Evolutionary conservation across 2,329 filamentous ascomycete species (phyloP), one percentile per base, ranked within the genome.

Genomic region (Ascochyta lentis): DNA sequence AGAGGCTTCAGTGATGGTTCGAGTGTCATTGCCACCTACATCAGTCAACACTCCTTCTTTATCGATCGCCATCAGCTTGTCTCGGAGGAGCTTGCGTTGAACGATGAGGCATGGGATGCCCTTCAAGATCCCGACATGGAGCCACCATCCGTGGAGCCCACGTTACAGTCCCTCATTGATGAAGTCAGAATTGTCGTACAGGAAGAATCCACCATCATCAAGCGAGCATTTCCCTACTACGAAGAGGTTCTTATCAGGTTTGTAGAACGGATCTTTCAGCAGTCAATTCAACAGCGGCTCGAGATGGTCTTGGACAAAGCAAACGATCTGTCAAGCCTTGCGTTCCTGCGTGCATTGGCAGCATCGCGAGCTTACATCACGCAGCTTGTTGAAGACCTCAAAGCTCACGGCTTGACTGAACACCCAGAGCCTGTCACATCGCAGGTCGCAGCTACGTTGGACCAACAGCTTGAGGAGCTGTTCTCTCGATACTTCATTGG

Each of bases 1-100:
- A 85, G 95, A 72, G 95, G 98, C 77, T 99, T 99, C 82, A 96
- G 94, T 74, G 92, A 95, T 48, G 95, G 95, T 47, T 88, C 92
- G 54, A 98, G 93, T 73, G 95, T 98, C 56, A 96, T 97, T 76
- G 94, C 91, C 13, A 83, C 94, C 10, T 99, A 98, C 75, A 94
- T 99, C 71, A 99, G 99, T 72, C 95, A 99, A 75, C 96, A 99
- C 77, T 92, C 96, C 70, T 99, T 99, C 83, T 99, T 99, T 78
- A 97, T 99, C 70, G 95, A 98, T 72, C 85, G 93, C 24, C 95
- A 92, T 64, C 94, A 98, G 74, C 81, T 99, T 54, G 89, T 96
- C 45, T 90, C 89, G 0, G 93, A 96, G 68, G 93, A 96, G 73
- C 86, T 96, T 15, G 84, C 84, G 3, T 84, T 86, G 12, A 91